Evolutionary conservation across 1,284 basidiomycete genomes (phyloP).

Genomic region (Erythrobasidium hasegawianum): DNA sequence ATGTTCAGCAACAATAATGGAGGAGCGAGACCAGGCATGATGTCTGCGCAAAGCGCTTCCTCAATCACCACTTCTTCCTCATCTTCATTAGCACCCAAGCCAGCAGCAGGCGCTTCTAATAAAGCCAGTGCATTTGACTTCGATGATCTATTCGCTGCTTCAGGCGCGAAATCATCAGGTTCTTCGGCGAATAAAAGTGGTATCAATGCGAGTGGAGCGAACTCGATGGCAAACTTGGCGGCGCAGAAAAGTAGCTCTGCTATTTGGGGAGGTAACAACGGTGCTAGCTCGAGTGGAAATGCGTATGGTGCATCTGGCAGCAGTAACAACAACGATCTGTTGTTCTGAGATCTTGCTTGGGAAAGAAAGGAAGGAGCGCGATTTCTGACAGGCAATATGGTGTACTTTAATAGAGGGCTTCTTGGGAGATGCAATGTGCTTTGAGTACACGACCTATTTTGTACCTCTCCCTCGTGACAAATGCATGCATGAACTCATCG

Average conservation of each 20-base stretch:
- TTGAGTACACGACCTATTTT: no score
- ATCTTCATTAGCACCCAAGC: background rate
- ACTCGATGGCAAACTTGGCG: slow-evolving; percentile 28
- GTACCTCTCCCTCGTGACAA: no score
- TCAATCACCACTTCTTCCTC: slow-evolving; percentile 13
- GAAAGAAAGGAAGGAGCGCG: no score
- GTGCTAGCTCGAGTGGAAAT: background rate
- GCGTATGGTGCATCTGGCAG: background rate
- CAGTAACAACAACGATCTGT: slow-evolving; percentile 16
- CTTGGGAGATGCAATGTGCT: no score
- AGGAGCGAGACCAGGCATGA: slow-evolving; percentile 2
- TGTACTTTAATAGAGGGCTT: no score
- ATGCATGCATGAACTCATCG: no score
- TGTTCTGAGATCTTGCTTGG: no score
- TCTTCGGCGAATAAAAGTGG: background rate
- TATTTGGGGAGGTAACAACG: slow-evolving; percentile 7
- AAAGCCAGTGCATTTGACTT: slow-evolving; percentile 32
- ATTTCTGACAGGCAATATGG: no score
- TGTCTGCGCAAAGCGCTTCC: slow-evolving; percentile 12
- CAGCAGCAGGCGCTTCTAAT: background rate
- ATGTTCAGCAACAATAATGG: slow-evolving; percentile 3
- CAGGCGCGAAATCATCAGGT: slow-evolving; percentile 22
- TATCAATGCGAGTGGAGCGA: background rate
- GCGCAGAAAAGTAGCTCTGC: slow-evolving; percentile 22
- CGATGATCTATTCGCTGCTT: slow-evolving; percentile 32